Base-by-base conservation (phyloP, 2,329 filamentous ascomycete species). In the Exophiala viscosa region DNA sequence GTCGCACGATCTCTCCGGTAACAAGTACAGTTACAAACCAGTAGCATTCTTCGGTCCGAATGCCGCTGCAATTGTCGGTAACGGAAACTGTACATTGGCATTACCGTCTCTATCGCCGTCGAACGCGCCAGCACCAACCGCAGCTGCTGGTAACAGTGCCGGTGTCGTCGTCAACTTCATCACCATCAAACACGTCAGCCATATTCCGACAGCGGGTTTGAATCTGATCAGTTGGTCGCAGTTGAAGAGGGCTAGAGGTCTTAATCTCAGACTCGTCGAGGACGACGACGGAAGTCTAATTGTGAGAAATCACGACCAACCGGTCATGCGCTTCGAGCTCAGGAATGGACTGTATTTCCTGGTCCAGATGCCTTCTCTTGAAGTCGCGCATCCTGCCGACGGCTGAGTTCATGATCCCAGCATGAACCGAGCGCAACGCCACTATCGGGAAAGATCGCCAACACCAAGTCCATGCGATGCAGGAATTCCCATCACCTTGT, bases 221-320 rank as follows among this genome's bases (percentile, higher is more conserved):
- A 55, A 58, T 34, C 20, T 55, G 7, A 54, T 58, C 23, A 55
- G 42, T 23, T 55, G 55, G 48, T 54, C 51, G n/a, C 41, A 46
- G 45, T 32, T 58, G 39, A 58, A 58, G 36, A 15, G 41, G 17
- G 39, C 43, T 6, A 50, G 50, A 14, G 54, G 54, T 4, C 28
- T 46, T 6, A 14, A 52, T 18, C 28, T 52, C 15, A 33, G 23
- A 7, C 28, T 55, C 13, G 48, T 46, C n/a, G 48, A 58, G 23
- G 43, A 50, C 11, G 17, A 15, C 3, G 54, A 57, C 28, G 48
- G 52, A 1, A 40, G 32, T 31, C 39, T 58, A 2, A 41, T 38
- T 20, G 48, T 55, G 13, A 31, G 38, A 15, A 35, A 51, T 31
- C 23, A 20, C 5, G 33, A n/a, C 20, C 5, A 41, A 18, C 38